Base-by-base conservation (phyloP, 441 rosid species). In the Pelargonium australe region DNA sequence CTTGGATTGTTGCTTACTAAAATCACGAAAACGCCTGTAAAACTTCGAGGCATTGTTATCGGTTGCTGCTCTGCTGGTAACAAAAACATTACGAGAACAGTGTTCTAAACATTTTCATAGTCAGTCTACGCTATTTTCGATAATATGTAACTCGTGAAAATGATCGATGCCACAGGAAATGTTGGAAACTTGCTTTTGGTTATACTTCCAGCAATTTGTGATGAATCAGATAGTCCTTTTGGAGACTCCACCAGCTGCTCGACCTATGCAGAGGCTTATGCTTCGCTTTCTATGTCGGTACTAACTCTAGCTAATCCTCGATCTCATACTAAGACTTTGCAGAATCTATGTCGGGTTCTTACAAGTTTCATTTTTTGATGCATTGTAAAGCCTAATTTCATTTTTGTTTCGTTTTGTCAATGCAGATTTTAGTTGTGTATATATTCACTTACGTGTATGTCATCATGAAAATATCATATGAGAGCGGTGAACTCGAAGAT, bases 261-360 rank as follows among this genome's bases (percentile, higher is more conserved):
- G 7, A 63, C 67, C 44, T 8, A 73, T 44, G 80, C 70, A 12
- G 31, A 70, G 45, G 69, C 77, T 45, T 79, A 79, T 70, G 79
- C 77, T 62, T 64, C 77, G 6, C 66, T 79, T 34, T 79, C 82
- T 28, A 64, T 75, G 77, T 77, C 75, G 71, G 82, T 73, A 76
- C 45, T 23, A 16, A 63, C 9, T 17, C n/a, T 43, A 40, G 31
- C 31, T 25, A 25, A 25, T 25, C 31, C 31, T 25, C 31, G 31
- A 25, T 25, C 31, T 25, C 5, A 5, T 41, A 0, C 44, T 41
- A 5, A 41, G 3, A 41, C 44, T 43, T 44, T 7, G 68, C 16
- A 45, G 7, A 12, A 25, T 25, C 31, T 25, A 25, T 25, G 31
- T 25, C 31, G 31, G 31, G 23, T 20, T 20, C 1, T 25, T 25